Percentiles rank a stretch among this genome's conserved stretches.
phyloP scores from a whole-genome alignment of 192 early-diverging fungal species.

The Geranomyces variabilis region DNA sequence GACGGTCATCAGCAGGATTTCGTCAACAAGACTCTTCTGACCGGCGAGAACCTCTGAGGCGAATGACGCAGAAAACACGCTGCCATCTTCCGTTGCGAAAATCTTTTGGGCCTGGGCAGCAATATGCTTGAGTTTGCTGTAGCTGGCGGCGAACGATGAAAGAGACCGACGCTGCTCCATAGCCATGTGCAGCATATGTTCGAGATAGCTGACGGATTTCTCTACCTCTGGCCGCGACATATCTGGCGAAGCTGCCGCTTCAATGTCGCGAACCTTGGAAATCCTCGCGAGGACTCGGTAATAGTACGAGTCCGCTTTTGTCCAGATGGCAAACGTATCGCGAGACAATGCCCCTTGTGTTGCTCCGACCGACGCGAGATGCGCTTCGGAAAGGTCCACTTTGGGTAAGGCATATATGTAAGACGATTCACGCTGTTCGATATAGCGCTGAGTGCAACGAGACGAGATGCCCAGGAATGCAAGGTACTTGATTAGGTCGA shows the following conservation, averaged over 20 bases:
- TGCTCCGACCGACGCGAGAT: not conserved
- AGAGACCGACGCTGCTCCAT: conserved; percentile 60
- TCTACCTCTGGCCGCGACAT: conserved; percentile 68
- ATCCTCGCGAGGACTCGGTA: conserved; percentile 68
- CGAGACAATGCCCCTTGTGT: not conserved
- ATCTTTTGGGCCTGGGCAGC: conserved; percentile 30
- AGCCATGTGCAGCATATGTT: conserved; percentile 66
- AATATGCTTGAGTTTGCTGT: conserved; percentile 6
- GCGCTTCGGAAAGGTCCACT: not conserved
- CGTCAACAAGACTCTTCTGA: conserved; percentile 16
- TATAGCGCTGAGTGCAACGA: conserved; percentile 35
- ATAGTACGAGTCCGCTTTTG: conserved; percentile 70
- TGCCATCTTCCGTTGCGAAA: not conserved
- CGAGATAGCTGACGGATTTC: conserved; percentile 64
- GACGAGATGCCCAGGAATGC: conserved; percentile 63
- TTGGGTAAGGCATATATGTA: conserved; percentile 36
- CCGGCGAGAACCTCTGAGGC: not conserved
- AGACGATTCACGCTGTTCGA: conserved; percentile 36
- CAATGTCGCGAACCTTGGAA: conserved; percentile 56
- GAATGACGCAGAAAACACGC: not conserved
- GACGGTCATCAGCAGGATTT: conserved; percentile 10
- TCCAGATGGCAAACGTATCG: conserved; percentile 40
- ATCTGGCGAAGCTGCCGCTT: conserved; percentile 56
- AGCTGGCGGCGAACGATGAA: conserved; percentile 27
- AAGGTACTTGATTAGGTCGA: conserved; percentile 76